phyloP scores from a whole-genome alignment of 352 stramenopile genomes.

The Globisporangium irregulare region DNA sequence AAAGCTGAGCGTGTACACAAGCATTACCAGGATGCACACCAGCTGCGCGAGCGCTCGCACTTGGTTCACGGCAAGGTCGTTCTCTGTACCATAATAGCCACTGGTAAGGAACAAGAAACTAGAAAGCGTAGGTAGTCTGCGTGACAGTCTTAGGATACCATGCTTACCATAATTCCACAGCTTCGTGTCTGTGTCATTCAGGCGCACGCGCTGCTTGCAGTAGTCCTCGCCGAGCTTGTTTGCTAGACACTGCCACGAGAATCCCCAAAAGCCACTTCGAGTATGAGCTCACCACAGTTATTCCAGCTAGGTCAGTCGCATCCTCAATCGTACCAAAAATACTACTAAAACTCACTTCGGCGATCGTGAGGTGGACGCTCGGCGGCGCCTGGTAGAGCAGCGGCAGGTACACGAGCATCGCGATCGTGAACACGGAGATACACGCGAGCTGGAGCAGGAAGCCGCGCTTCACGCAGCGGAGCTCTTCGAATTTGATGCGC shows the following conservation, averaged over 20 bases:
- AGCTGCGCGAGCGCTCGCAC: conserved; percentile 57
- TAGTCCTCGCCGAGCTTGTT: conserved; percentile 47
- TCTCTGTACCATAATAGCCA: conserved; percentile 22
- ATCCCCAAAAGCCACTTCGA: conserved; percentile 7
- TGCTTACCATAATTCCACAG: conserved; percentile 57
- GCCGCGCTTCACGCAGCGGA: conserved; percentile 41
- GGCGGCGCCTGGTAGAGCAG: conserved; percentile 40
- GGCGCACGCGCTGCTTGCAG: conserved; percentile 41
- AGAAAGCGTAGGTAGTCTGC: too few relatives aligned
- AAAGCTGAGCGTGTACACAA: conserved; percentile 59
- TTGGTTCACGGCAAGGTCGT: conserved; percentile 47
- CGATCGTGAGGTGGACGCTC: conserved; percentile 35
- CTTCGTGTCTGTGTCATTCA: conserved; percentile 43
- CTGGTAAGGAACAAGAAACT: neutral
- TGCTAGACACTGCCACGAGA: conserved; percentile 32
- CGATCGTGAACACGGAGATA: conserved; percentile 43
- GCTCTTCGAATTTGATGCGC: conserved; percentile 36
- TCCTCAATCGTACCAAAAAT: too few relatives aligned
- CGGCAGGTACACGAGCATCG: conserved; percentile 51
- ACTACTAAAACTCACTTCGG: conserved; percentile 20
- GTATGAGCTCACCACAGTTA: neutral
- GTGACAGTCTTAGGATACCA: neutral
- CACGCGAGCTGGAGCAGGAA: conserved; percentile 52
- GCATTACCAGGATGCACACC: conserved; percentile 47
- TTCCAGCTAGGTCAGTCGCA: neutral